Evolutionary conservation across 148 eudicot genomes (phyloP).

Genomic region (Spergularia bocconei): DNA sequence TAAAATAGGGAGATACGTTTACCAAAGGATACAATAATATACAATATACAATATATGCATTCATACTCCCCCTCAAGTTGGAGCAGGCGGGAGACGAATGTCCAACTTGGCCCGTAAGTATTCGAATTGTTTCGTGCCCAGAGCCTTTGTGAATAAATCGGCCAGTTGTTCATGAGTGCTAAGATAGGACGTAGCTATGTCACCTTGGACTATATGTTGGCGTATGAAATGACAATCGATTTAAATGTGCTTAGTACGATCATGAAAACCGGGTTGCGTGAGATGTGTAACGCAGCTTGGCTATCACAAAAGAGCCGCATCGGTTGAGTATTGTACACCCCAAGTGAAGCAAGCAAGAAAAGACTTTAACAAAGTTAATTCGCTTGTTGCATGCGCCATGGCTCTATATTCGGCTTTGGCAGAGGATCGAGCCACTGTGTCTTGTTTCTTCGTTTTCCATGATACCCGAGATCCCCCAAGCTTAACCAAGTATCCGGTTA

Average conservation of each 20-base stretch:
- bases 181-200: background rate
- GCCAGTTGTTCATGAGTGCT: no score
- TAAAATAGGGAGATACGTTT: no score
- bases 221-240: background rate
- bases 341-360: background rate
- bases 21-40: no score
- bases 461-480: background rate
- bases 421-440: background rate
- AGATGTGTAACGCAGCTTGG: background rate
- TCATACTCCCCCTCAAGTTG: no score
- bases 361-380: background rate
- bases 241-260: background rate
- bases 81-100: no score
- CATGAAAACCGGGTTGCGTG: background rate
- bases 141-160: no score
- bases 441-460: conserved; percentile 7
- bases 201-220: background rate
- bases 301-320: background rate
- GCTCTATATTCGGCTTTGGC: background rate
- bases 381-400: background rate
- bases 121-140: no score
- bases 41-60: no score
- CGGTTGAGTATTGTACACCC: background rate
- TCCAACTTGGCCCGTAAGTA: no score
- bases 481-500: background rate